These are phyloP conservation scores for Nicotiana obtusifolia DNA, from an alignment of 257 asterid species.

Conservation along the genomic window DNA sequence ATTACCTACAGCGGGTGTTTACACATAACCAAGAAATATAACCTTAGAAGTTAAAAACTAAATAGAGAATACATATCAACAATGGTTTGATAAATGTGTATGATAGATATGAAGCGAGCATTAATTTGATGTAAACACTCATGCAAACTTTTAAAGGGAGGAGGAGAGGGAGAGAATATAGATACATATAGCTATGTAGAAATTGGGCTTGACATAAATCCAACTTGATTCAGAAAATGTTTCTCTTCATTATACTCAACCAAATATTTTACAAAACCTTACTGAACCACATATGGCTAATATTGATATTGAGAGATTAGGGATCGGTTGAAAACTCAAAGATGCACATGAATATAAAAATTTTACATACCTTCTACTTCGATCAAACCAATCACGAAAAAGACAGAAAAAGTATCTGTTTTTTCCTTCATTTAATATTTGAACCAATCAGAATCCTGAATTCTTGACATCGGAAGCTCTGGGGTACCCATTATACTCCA, in stretches of 20 bases:
- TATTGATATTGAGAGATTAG: background rate
- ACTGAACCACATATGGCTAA: background rate
- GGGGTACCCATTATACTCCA: slow-evolving; percentile 21
- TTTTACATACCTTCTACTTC: background rate
- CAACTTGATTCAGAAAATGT: too few species aligned
- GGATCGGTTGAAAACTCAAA: background rate
- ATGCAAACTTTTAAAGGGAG: too few species aligned
- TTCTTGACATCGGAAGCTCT: background rate
- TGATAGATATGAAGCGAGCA: too few species aligned
- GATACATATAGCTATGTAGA: too few species aligned
- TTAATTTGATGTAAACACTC: too few species aligned
- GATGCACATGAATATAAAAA: background rate
- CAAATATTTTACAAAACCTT: background rate
- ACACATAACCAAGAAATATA: too few species aligned
- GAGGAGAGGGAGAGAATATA: too few species aligned
- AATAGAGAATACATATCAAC: too few species aligned
- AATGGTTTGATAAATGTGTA: too few species aligned
- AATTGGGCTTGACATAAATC: too few species aligned
- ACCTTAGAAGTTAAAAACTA: too few species aligned
- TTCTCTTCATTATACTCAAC: background rate
- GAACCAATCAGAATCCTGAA: background rate
- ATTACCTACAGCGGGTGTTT: too few species aligned
- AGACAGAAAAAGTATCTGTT: background rate
- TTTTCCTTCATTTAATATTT: background rate
- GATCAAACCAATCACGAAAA: background rate